A percentile compares a stretch with the other conserved stretches of the same genome.
These are phyloP conservation scores for Fusarium austroafricanum DNA, from an alignment of 2,329 filamentous ascomycete species.

Conservation along the genomic window DNA sequence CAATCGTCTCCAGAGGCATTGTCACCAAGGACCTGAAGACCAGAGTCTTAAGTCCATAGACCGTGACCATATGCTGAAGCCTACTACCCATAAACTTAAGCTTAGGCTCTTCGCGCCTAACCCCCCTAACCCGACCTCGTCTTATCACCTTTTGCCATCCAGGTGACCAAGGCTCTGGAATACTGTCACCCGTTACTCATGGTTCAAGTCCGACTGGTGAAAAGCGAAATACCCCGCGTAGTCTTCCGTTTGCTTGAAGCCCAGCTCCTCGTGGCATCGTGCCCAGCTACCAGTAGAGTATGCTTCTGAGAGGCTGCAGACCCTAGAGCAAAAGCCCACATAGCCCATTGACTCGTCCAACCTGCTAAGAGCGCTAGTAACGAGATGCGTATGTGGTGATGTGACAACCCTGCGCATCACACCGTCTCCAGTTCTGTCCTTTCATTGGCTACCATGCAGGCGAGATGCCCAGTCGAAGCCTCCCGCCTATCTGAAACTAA, in stretches of 20 bases:
- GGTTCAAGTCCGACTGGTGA: conserved; percentile 29
- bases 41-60: background rate
- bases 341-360: conserved; percentile 29
- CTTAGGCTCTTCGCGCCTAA: conserved; percentile 27
- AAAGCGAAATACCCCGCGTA: conserved; percentile 32
- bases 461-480: conserved; percentile 25
- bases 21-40: background rate
- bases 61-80: conserved; percentile 9
- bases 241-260: conserved; percentile 8
- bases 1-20: conserved; percentile 15
- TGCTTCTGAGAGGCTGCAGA: conserved; percentile 18
- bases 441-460: conserved; percentile 40
- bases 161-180: conserved; percentile 21
- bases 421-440: conserved; percentile 35
- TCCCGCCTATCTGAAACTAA: conserved; percentile 46
- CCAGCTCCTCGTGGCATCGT: conserved; percentile 29
- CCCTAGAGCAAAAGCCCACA: conserved; percentile 17
- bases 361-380: conserved; percentile 44
- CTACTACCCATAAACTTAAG: conserved; percentile 4
- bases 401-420: conserved; percentile 47
- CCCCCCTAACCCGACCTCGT: background rate
- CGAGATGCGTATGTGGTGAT: conserved; percentile 46
- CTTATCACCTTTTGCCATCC: conserved; percentile 25
- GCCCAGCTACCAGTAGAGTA: conserved; percentile 3
- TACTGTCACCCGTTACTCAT: conserved; percentile 19